Conservation (phyloP, 176 grass and related monocot genomes). For the Zea luxurians region DNA sequence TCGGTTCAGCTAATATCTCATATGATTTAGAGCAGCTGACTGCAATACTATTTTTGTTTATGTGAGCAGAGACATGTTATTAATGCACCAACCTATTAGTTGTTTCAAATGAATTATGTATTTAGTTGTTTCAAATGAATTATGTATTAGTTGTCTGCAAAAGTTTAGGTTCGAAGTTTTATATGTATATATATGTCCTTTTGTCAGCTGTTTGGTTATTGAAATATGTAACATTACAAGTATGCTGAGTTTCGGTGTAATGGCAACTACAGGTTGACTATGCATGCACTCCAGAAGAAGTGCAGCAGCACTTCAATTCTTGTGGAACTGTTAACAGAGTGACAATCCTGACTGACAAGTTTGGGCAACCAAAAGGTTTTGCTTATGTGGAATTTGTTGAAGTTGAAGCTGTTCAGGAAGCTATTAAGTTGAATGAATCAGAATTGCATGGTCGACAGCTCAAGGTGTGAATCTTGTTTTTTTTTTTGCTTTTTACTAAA, state of each 20-base stretch:
- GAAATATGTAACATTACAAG: background rate
- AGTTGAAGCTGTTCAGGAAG: conserved; percentile 72
- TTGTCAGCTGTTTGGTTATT: background rate
- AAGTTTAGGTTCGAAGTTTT: background rate
- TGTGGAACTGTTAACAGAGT: conserved; percentile 85
- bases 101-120: background rate
- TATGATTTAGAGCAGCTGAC: background rate
- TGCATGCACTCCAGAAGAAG: conserved; percentile 81
- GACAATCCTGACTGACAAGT: conserved; percentile 78
- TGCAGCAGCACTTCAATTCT: conserved; percentile 85
- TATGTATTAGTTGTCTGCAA: background rate
- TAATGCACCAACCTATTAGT: background rate
- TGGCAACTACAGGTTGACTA: conserved; percentile 70
- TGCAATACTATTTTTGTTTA: background rate
- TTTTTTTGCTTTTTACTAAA: background rate
- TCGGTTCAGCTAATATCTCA: too few relatives aligned
- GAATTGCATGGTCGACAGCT: conserved; percentile 73
- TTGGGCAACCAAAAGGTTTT: conserved; percentile 85
- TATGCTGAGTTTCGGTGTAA: background rate
- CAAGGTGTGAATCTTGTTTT: conserved; percentile 40
- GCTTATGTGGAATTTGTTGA: conserved; percentile 85
- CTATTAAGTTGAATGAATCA: conserved; percentile 66
- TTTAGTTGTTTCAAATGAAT: background rate
- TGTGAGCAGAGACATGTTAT: background rate
- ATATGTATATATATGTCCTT: background rate